phyloP scores from a whole-genome alignment of 2,329 filamentous ascomycete genomes.

The Coniochaeta prunicola region DNA sequence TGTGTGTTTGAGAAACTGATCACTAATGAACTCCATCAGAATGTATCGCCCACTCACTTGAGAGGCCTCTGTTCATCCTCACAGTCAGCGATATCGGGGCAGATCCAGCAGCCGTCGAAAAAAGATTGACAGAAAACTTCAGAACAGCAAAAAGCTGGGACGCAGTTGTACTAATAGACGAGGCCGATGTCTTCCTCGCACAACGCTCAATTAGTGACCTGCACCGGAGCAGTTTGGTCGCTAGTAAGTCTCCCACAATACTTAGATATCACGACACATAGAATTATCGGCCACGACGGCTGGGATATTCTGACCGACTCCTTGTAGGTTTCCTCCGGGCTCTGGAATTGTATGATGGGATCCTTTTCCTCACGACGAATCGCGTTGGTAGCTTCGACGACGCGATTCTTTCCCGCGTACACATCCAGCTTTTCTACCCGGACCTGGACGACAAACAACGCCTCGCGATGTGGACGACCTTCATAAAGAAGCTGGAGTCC shows the following conservation, averaged over 20 bases:
- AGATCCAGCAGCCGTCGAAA: not conserved
- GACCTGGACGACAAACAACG: conserved; percentile 3
- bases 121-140: not conserved
- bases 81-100: not conserved
- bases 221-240: conserved; percentile 11
- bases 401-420: conserved; percentile 25
- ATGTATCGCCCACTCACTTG: conserved; percentile 12
- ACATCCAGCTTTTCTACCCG: conserved; percentile 21
- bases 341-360: conserved; percentile 14
- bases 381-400: conserved; percentile 26
- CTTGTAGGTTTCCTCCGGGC: conserved; percentile 11
- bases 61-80: conserved; percentile 9
- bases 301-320: too few relatives aligned
- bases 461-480: not conserved
- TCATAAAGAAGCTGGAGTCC: not conserved
- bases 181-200: conserved; percentile 16
- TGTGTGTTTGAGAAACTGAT: not conserved
- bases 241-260: not conserved
- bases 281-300: too few relatives aligned
- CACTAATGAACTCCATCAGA: conserved; percentile 1
- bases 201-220: conserved; percentile 9
- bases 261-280: too few relatives aligned
- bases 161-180: conserved; percentile 8
- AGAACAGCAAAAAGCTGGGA: not conserved
- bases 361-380: conserved; percentile 16